A percentile compares a stretch with the other conserved stretches of the same genome.
Conservation (phyloP, 176 grass and related monocot genomes). For the Hsuehochloa calcarea region DNA sequence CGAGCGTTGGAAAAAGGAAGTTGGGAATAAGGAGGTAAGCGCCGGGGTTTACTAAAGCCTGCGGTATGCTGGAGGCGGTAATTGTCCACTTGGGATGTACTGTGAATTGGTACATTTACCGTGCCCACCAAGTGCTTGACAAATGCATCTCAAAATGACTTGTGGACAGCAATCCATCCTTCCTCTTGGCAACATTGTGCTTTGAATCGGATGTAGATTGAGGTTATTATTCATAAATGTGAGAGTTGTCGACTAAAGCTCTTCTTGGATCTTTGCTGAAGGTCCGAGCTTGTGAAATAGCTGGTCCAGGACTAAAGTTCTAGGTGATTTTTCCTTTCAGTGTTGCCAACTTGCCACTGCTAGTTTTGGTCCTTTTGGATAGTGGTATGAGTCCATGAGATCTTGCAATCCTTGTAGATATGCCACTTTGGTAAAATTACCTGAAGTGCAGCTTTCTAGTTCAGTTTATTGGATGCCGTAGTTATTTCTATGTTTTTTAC, state of each 20-base stretch:
- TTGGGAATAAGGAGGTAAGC: constrained; percentile 41
- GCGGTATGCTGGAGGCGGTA: no score
- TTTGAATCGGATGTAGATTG: not conserved
- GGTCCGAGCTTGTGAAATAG: no score
- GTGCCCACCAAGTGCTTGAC: not conserved
- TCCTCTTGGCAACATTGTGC: not conserved
- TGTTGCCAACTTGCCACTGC: not conserved
- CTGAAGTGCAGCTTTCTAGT: not conserved
- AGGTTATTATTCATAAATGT: not conserved
- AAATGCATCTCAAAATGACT: not conserved
- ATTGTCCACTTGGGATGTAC: not conserved
- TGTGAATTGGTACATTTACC: not conserved
- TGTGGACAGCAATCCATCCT: not conserved
- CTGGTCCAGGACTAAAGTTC: no score
- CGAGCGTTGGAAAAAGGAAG: constrained; percentile 41
- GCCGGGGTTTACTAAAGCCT: not conserved
- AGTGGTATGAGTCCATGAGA: not conserved
- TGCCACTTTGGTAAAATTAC: not conserved
- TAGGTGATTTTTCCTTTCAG: not conserved
- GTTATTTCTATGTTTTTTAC: not conserved
- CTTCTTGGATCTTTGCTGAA: not conserved
- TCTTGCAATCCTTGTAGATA: not conserved
- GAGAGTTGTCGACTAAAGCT: not conserved
- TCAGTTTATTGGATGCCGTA: not conserved
- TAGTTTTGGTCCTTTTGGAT: not conserved